Percentiles rank a stretch among this genome's conserved stretches.
phyloP scores from a whole-genome alignment of 495 filamentous ascomycete species.

The Cenococcum geophilum region DNA sequence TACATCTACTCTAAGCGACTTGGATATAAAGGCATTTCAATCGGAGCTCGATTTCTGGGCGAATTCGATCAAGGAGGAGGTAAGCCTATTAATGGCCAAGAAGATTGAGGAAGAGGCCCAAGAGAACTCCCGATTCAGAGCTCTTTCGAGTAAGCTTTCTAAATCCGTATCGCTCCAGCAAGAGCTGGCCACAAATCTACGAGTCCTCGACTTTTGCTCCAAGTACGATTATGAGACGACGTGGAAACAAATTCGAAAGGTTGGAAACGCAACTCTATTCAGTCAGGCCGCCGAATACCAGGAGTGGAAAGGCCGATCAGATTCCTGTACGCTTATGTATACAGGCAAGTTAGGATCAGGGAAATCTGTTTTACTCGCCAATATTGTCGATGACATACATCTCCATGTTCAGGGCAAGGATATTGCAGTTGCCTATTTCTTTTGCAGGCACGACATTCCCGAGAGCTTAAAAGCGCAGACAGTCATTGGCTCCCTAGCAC shows the following conservation, averaged over 20 bases:
- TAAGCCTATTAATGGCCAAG: constrained; percentile 33
- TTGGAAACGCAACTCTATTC: constrained; percentile 39
- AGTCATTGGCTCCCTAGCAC: constrained; percentile 40
- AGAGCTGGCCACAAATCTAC: constrained; percentile 28
- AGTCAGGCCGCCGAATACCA: constrained; percentile 31
- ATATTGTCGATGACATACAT: constrained; percentile 43
- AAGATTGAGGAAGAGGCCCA: constrained; percentile 36
- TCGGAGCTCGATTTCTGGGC: constrained; percentile 38
- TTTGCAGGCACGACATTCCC: constrained; percentile 41
- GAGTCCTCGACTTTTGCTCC: constrained; percentile 41
- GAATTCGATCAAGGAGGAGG: constrained; percentile 39
- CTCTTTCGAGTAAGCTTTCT: constrained; percentile 28
- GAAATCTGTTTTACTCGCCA: constrained; percentile 43
- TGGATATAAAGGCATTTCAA: constrained; percentile 35
- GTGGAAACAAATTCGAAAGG: constrained; percentile 44
- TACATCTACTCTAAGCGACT: constrained; percentile 32
- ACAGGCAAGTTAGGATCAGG: constrained; percentile 43
- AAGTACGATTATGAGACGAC: constrained; percentile 40
- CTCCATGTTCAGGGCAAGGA: constrained; percentile 24
- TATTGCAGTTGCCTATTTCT: constrained; percentile 40
- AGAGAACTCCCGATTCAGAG: constrained; percentile 32
- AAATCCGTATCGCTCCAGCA: constrained; percentile 29
- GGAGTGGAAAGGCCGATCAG: constrained; percentile 36
- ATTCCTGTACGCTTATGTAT: constrained; percentile 36
- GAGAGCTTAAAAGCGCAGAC: constrained; percentile 40